phyloP scores from a whole-genome alignment of 345 rosid species.

The Erysimum cheiranthoides region DNA sequence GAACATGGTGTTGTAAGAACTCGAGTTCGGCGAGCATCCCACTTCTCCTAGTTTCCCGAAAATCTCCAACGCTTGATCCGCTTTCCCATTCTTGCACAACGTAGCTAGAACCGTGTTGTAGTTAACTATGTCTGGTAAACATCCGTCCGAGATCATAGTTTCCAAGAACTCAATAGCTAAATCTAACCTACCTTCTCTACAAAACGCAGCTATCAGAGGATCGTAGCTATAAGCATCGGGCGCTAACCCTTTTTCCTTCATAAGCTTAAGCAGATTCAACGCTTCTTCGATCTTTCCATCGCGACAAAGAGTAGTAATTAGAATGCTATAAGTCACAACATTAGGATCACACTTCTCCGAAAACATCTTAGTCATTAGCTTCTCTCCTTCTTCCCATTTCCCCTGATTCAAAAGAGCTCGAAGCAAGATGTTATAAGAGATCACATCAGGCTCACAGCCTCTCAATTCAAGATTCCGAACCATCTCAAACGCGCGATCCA shows the following conservation, averaged over 20 bases:
- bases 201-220: constrained; percentile 80
- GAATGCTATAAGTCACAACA: constrained; percentile 73
- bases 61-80: constrained; percentile 75
- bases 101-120: constrained; percentile 75
- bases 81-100: constrained; percentile 72
- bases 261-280: constrained; percentile 57
- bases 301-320: constrained; percentile 69
- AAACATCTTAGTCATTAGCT: constrained; percentile 65
- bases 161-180: constrained; percentile 76
- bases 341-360: constrained; percentile 62
- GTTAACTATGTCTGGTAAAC: constrained; percentile 81
- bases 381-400: constrained; percentile 75
- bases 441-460: constrained; percentile 71
- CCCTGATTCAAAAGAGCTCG: constrained; percentile 67
- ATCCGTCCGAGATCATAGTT: constrained; percentile 78
- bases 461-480: constrained; percentile 54
- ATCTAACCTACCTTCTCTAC: constrained; percentile 73
- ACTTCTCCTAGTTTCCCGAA: constrained; percentile 67
- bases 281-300: constrained; percentile 73
- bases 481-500: constrained; percentile 64
- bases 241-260: constrained; percentile 65
- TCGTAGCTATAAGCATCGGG: constrained; percentile 83
- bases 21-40: constrained; percentile 76
- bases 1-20: constrained; percentile 88
- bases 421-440: constrained; percentile 71